Base-by-base conservation (phyloP, 345 rosid genomes). In the Boechera divaricarpa region DNA sequence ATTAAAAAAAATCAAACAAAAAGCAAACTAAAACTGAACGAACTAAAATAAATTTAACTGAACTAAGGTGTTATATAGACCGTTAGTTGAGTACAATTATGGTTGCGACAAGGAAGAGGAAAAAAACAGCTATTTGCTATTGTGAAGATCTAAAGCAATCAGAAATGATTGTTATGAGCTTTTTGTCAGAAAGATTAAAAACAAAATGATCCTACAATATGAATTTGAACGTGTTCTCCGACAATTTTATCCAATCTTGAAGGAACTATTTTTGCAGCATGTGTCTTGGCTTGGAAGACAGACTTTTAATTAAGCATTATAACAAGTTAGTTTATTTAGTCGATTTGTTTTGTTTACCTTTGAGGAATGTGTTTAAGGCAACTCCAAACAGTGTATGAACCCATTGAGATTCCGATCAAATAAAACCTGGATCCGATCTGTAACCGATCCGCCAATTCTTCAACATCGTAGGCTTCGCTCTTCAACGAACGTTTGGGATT, bases 341-440 rank as follows among this genome's bases (percentile, higher is more conserved):
- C 15, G 10, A 67, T 11, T 8, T 4, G 35, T 33, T 45, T 4
- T 33, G 0, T 62, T 77, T 87, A 86, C 98, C 98, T 92, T 82
- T 92, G 77, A 48, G 98, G 97, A 74, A 94, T 90, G 49, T 91
- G 70, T 77, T 85, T 88, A 84, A 94, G 91, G 80, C 95, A 90
- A 72, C 95, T 86, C 97, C 97, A 92, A 15, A 84, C 71, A n/a
- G 97, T 87, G 79, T 90, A 92, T 56, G 97, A 88, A 28, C 97
- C 98, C 91, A 94, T 88, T 31, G 97, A 94, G 77, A 94, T 86
- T 70, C 97, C 96, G 21, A 94, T 87, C 48, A 89, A 80, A 79
- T 86, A 91, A 67, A 94, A 90, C 59, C 77, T 91, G 26, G 91
- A 78, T 67, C 92, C 91, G 35, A 91, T 48, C 60, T 86, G 72